Base-by-base conservation (phyloP, 257 asterid genomes). In the Solanum piurae region DNA sequence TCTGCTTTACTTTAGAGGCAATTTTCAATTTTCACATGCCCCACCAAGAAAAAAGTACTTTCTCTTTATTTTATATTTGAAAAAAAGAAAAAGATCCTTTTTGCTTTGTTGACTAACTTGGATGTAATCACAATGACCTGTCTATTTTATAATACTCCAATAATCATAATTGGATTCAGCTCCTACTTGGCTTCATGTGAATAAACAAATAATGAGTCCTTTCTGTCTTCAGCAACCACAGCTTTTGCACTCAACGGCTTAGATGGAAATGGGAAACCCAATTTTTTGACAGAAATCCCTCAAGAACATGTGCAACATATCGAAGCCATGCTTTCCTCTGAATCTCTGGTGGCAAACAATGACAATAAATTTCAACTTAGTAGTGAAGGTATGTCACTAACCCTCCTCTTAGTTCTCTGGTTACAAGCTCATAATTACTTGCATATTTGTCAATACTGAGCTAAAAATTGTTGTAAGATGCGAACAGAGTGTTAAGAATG, bases 241-340 rank as follows among this genome's bases (percentile, higher is more conserved):
- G 89, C 21, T 86, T 84, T 92, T 84, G 87, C 58, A 42, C 85
- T 84, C 87, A 52, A 52, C 44, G 90, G 89, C 18, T 72, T 92
- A 37, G 91, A 90, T 20, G 87, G 3, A 69, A 89, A 88, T 84
- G 92, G 91, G 25, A 89, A 88, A 20, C 80, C 80, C 68, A 83
- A 87, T 29, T 79, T 90, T 89, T 89, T 91, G 42, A 90, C 89
- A 62, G 89, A 93, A 75, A 85, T 90, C 88, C 91, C 95, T 86
- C 93, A 84, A 33, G 89, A 90, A 66, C 29, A 68, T 21, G 92
- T 86, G 87, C 95, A 91, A 88, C 91, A 83, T 27, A 68, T 83
- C 34, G 88, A 31, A 55, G 88, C 92, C 86, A 83, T 89, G 42
- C 44, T 84, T 88, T 83, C 88, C 33, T 89, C 94, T 66, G 85